Evolutionary conservation across 495 filamentous ascomycete genomes (phyloP), one percentile per base, ranked within the genome.

Genomic region (Wilcoxina mikolae): DNA sequence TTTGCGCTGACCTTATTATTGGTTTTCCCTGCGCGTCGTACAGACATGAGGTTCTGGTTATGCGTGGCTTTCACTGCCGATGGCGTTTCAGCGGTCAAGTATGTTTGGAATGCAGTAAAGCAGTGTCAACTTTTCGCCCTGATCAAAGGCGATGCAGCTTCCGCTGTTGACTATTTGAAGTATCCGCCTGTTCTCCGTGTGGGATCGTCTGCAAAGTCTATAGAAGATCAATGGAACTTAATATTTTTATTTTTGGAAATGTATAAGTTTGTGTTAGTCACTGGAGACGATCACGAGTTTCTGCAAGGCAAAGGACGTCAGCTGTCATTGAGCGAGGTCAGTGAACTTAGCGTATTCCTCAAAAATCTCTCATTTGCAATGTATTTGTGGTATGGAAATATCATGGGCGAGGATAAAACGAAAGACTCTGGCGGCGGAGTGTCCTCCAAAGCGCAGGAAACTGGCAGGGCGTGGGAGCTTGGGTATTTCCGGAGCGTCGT

Each of bases 31-130:
- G 73, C 76, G 7, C 75, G 79, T 35, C 78, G 80, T 18, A 87
- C 94, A 61, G 93, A 96, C 50, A 93, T 96, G 49, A 82, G 89
- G 0, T 94, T 96, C 86, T 93, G 91, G 74, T 71, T 99, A 3
- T 96, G 88, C 59, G 71, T 88, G 12, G 83, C 87, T 0, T 87
- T 87, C 27, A 80, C 84, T 10, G 71, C 74, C 2, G 74, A 74
- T 18, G 70, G 74, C 50, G 65, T 82, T 15, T 83, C 91, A 0
- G 81, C 87, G 4, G 79, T 93, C 51, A 85, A 84, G 62, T 95
- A 84, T 65, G 89, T 95, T 64, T 99, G 91, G 87, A 73, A 82
- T 48, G 83, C 84, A 17, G 77, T 83, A 42, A 77, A 72, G 46
- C 72, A 72, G 41, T 90, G 84, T 18, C 68, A 67, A 1, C 68